Evolutionary conservation across 2,329 filamentous ascomycete species (phyloP), one percentile per base, ranked within the genome.

Genomic region (Diaporthe caulivora): DNA sequence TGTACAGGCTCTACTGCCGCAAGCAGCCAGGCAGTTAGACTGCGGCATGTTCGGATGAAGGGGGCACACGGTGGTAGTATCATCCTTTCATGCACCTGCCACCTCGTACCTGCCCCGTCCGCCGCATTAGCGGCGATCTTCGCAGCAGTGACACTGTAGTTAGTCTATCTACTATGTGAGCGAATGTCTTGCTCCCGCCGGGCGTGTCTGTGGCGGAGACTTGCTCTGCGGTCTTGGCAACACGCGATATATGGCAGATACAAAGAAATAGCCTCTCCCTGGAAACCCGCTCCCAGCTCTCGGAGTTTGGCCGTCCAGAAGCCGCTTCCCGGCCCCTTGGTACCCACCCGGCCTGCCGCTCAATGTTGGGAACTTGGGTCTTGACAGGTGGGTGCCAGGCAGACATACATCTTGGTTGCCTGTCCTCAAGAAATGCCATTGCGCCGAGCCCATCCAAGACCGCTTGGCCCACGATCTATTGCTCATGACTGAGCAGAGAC

Each of bases 261-360:
- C 24, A 21, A 26, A 26, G 11, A 21, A 42, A 18, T 17, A 57
- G 31, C 67, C 42, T 47, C 47, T 37, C 68, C 42, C 26, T 29
- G 29, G 15, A 51, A 47, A 21, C 55, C 31, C 29, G 54, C n/a
- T 29, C 34, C 9, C 51, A 55, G 40, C 69, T 17, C 55, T 71
- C 69, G 69, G 69, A 54, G 55, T 53, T 71, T 71, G 69, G 58
- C 69, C 69, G 69, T 40, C 69, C 44, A 58, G 69, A 71, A 62
- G 55, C 55, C 47, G 69, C 34, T 34, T 26, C 34, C 69, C 68
- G 68, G 55, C 55, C 67, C 44, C 49, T 54, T 47, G 62, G 62
- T 40, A 67, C 51, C 62, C 62, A 53, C 62, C 37, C 62, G 47
- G 62, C 62, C 51, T 29, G 62, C 62, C 62, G n/a, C n/a, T n/a